Base-by-base conservation (phyloP, 1,284 basidiomycete genomes). In the Fomitopsis palustris region DNA sequence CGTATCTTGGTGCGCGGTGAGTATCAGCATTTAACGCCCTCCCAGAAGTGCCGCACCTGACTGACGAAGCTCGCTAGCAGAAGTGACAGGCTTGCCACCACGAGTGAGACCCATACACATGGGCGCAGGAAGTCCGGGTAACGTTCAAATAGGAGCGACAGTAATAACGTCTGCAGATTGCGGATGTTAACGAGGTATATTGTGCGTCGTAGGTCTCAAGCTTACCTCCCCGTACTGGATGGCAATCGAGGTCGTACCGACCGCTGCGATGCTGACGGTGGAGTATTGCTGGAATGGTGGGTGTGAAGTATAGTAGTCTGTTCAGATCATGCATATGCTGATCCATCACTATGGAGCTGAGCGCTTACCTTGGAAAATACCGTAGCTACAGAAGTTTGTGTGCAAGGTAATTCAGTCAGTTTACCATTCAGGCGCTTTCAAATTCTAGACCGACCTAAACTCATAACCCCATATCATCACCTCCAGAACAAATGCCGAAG, bases 11-110 rank as follows among this genome's bases (percentile, higher is more conserved):
- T 12, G 1, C 3, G 17, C 8, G 23, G 7, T 3, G 10, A 31
- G n/a, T 33, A 16, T 27, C 17, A 6, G 8, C 4, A 25, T 17
- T 19, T 27, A 16, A 6, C n/a, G n/a, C n/a, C n/a, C n/a, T 12
- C 19, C 0, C 25, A 27, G 7, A 14, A 12, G 23, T 1, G 7
- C 23, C 61, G 3, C 51, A 69, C 67, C 53, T 67, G 43, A 8
- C 59, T 70, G 4, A 64, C 68, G 53, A 71, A 70, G 56, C 71
- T 70, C 2, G 70, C 69, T 2, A 67, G 41, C 10, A 69, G 54
- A 49, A 69, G 62, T 17, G 64, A 67, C 2, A 60, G 17, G 42
- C 64, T 64, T 53, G 65, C 64, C 2, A 68, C 52, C 16, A 56
- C 58, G 19, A 71, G 56, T 4, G 62, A 65, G 16, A 60, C 58